Base-by-base conservation (phyloP, 2,329 filamentous ascomycete genomes). In the Didymella segeticola region DNA sequence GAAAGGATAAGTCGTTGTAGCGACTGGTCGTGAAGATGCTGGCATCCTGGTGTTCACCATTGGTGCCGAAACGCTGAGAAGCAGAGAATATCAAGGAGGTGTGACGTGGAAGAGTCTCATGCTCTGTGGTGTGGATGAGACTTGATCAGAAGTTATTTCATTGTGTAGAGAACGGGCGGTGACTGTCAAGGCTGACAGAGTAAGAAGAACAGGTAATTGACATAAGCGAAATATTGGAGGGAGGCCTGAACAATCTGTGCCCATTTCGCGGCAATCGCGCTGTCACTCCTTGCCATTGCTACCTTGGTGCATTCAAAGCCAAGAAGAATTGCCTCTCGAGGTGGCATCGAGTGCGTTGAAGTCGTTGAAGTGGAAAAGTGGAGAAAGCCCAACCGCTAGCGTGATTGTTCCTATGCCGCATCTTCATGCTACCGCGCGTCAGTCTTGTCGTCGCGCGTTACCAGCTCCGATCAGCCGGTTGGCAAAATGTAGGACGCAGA, bases 1-100 rank as follows among this genome's bases (percentile, higher is more conserved):
- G 22, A 33, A 51, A 8, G 41, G 22, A 17, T 45, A 45, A 19
- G 48, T 51, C 1, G 48, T 51, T 12, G 48, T 51, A 4, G 41
- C 19, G 25, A 27, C 12, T 17, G 26, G n/a, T 8, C n/a, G 15
- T n/a, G n/a, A n/a, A n/a, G n/a, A n/a, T 29, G 47, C 6, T 29
- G 20, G 23, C 10, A n/a, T 11, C 34, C 38, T 47, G 19, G 10
- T 25, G 30, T 20, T 20, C 10, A 23, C 11, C 5, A 34, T 17
- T n/a, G 15, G 5, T 34, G 15, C 23, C 5, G 33, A 9, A 2
- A 11, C 25, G 6, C 6, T 27, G 11, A 6, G 23, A 17, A 19
- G 3, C 14, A 10, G 41, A n/a, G 31, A n/a, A 10, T 12, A 15
- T 7, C 5, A 15, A 26, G 36, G 22, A 17, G 4, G 19, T 9